Conservation (phyloP, 2,329 filamentous ascomycete genomes). For the Triangularia verruculosa region DNA sequence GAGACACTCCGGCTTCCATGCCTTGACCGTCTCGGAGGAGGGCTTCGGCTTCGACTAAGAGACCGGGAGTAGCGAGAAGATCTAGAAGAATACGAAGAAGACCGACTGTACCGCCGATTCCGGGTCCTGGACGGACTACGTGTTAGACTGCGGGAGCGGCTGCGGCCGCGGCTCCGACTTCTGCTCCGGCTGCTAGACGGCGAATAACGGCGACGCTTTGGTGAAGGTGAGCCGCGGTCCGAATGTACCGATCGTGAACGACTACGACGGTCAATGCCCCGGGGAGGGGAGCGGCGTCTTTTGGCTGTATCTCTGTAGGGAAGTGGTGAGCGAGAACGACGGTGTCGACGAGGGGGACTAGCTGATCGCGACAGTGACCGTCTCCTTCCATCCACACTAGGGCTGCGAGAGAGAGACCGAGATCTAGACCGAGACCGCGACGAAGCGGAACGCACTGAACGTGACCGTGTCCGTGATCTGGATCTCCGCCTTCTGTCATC, state of each 20-base stretch:
- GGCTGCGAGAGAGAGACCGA: conserved; percentile 23
- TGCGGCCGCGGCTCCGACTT: conserved; percentile 35
- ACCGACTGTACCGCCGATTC: conserved; percentile 30
- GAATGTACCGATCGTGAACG: conserved; percentile 33
- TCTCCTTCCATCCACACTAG: conserved; percentile 14
- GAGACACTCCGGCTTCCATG: conserved; percentile 33
- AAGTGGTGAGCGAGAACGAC: conserved; percentile 31
- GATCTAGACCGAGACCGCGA: conserved; percentile 39
- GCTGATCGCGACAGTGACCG: conserved; percentile 27
- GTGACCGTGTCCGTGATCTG: conserved; percentile 41
- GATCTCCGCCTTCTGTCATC: conserved; percentile 45
- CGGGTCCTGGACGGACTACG: conserved; percentile 30
- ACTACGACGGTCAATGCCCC: conserved; percentile 23
- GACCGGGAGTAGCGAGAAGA: conserved; percentile 39
- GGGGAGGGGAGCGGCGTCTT: conserved; percentile 39
- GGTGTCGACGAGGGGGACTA: conserved; percentile 35
- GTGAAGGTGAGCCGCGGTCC: conserved; percentile 39
- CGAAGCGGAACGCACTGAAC: conserved; percentile 29
- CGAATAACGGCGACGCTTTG: conserved; percentile 52
- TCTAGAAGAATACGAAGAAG: conserved; percentile 38
- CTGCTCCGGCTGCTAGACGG: conserved; percentile 47
- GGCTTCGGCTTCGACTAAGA: conserved; percentile 18
- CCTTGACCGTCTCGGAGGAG: conserved; percentile 34
- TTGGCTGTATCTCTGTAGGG: conserved; percentile 36
- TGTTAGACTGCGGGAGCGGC: conserved; percentile 37